Evolutionary conservation across 2,329 filamentous ascomycete genomes (phyloP), one percentile per base, ranked within the genome.

Genomic region (Colletotrichum phormii): DNA sequence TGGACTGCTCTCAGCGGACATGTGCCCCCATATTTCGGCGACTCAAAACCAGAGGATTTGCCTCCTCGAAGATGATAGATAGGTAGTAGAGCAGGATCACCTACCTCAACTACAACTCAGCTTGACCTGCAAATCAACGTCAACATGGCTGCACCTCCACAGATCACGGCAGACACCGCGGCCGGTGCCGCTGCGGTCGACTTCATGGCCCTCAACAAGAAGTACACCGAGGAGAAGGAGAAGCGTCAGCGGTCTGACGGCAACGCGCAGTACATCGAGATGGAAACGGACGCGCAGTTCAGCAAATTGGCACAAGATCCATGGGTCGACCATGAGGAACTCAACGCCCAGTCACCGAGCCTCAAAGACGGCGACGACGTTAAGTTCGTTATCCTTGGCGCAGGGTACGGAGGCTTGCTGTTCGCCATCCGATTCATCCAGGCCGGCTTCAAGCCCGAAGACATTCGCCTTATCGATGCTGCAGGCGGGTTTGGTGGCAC

Each of bases 401-500:
- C 79, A 1, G 83, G 83, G 0, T 82, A 78, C 55, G 79, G 78
- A 7, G 82, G 80, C 0, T 74, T 84, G 0, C 74, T 82, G 1
- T 79, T 75, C n/a, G 81, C 80, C 0, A 76, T 78, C 2, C 75
- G 75, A 3, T 69, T 80, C 8, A 58, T 80, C 31, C 67, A 80
- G 35, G 70, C 74, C 1, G 78, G 78, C 5, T 67, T 79, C 54
- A 29, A 65, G 5, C 51, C 76, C 7, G 70, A 82, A 0, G 83
- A 85, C 8, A 82, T 87, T n/a, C 80, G 81, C 0, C 71, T 87
- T 0, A 77, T 85, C 26, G 86, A 87, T 46, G 74, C 77, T 0
- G 85, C 82, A 1, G 84, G 84, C 11, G 85, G 84, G 4, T 82
- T 86, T 31, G 86, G 86, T 4, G 87, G 87, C 12, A 87, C 85